These are phyloP conservation scores for Sugiyamaella japonica DNA, from an alignment of 1,139 yeast species.

Conservation along the genomic window DNA sequence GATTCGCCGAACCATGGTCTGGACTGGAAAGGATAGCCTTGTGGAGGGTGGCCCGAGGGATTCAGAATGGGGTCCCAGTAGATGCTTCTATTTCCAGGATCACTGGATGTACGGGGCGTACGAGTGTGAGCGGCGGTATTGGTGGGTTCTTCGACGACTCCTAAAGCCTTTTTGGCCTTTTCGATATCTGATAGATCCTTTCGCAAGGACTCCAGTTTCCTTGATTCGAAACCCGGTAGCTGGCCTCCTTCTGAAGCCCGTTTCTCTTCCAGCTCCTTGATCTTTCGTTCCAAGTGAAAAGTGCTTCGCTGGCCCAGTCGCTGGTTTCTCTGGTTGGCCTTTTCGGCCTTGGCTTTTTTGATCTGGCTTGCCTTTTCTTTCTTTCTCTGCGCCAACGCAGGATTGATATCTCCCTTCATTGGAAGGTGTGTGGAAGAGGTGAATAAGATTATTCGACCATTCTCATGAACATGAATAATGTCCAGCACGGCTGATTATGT, in stretches of 20 bases:
- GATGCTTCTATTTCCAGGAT: constrained; percentile 27
- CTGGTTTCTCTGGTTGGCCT: constrained; percentile 26
- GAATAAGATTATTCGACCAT: too few relatives aligned
- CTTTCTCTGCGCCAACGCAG: constrained; percentile 33
- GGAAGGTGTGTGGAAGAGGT: background rate
- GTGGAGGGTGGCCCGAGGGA: constrained; percentile 35
- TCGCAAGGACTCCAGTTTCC: constrained; percentile 25
- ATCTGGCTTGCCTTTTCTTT: constrained; percentile 36
- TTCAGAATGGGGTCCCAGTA: constrained; percentile 36
- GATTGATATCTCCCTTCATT: constrained; percentile 23
- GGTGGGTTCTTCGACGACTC: constrained; percentile 19
- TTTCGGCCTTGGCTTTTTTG: constrained; percentile 34
- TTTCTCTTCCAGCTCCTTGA: constrained; percentile 26
- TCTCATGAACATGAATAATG: background rate
- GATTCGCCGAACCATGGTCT: constrained; percentile 13
- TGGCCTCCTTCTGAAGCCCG: constrained; percentile 1
- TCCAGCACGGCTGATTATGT: background rate
- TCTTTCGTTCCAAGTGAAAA: constrained; percentile 26
- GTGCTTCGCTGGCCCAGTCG: constrained; percentile 29
- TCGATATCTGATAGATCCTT: constrained; percentile 28
- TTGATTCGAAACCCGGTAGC: constrained; percentile 5
- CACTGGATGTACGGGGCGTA: constrained; percentile 8
- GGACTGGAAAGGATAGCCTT: constrained; percentile 27
- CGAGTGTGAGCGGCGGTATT: constrained; percentile 2
- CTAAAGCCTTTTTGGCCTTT: constrained; percentile 32